These are phyloP conservation scores for Colletotrichum gloeosporioides DNA, from an alignment of 2,329 filamentous ascomycete genomes.

Conservation along the genomic window DNA sequence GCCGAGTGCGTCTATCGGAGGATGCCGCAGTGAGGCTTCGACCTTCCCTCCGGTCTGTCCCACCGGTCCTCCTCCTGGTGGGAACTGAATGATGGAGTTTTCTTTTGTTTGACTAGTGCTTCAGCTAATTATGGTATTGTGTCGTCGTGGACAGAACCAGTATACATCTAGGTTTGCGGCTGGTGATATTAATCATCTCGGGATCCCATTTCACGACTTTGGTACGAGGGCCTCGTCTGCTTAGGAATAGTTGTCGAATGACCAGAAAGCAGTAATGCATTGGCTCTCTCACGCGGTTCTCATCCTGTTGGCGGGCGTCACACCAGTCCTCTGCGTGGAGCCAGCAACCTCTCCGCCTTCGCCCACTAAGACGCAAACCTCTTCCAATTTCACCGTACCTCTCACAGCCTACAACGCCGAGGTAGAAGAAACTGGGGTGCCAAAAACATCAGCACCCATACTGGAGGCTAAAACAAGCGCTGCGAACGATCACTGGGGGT, in stretches of 20 bases:
- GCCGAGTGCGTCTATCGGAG: background rate
- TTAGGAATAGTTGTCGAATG: background rate
- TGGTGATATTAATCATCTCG: background rate
- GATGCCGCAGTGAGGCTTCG: background rate
- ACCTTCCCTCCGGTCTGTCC: background rate
- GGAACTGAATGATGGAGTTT: background rate
- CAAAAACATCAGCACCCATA: background rate
- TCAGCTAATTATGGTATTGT: background rate
- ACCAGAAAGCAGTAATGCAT: background rate
- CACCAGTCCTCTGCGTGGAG: background rate
- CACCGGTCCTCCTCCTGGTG: background rate
- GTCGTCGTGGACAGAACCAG: background rate
- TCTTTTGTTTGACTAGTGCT: background rate
- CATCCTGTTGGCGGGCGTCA: background rate
- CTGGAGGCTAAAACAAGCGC: background rate
- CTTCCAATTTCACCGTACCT: background rate
- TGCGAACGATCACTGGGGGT: background rate
- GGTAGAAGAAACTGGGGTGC: background rate
- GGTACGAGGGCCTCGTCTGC: accelerated
- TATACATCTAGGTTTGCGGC: background rate
- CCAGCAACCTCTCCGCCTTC: background rate
- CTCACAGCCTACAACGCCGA: background rate
- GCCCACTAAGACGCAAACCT: background rate
- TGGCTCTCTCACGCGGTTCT: background rate
- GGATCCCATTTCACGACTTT: background rate